Conservation (phyloP, 2,329 filamentous ascomycete genomes). For the Sphaerostilbella broomeana region DNA sequence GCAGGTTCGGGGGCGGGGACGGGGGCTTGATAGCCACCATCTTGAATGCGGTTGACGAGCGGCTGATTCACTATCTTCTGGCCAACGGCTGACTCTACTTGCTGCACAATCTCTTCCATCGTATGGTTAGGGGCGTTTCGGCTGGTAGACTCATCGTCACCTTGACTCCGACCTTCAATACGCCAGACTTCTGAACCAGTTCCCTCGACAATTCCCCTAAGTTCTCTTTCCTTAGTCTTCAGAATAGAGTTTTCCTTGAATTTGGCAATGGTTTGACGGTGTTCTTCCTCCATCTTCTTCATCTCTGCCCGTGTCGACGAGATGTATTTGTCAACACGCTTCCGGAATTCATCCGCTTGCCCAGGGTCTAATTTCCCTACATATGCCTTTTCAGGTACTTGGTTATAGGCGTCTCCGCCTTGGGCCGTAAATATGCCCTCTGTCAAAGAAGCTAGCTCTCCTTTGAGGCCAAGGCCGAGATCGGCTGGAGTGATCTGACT, state of each 20-base stretch:
- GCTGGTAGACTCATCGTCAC: constrained; percentile 39
- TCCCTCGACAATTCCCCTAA: constrained; percentile 60
- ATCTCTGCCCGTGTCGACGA: constrained; percentile 73
- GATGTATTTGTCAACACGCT: constrained; percentile 66
- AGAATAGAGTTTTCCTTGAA: constrained; percentile 66
- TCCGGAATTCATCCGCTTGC: constrained; percentile 78
- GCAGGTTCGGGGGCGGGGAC: constrained; percentile 41
- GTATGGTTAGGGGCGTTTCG: constrained; percentile 40
- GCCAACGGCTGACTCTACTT: constrained; percentile 66
- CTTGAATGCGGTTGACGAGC: constrained; percentile 64
- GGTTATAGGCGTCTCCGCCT: constrained; percentile 39
- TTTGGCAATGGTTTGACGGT: constrained; percentile 67
- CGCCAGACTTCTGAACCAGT: constrained; percentile 56
- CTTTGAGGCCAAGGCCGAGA: constrained; percentile 76
- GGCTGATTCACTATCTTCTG: constrained; percentile 59
- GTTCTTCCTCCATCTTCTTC: constrained; percentile 72
- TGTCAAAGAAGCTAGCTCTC: constrained; percentile 74
- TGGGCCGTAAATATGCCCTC: constrained; percentile 74
- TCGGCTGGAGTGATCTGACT: constrained; percentile 81
- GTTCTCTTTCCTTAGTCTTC: constrained; percentile 66
- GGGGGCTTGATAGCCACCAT: constrained; percentile 67
- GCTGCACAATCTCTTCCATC: constrained; percentile 66
- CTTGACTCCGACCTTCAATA: constrained; percentile 51
- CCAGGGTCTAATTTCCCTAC: constrained; percentile 60
- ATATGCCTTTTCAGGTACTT: constrained; percentile 51